phyloP scores from a whole-genome alignment of 768 basidiomycete genomes.

The Agrocybe praecox region DNA sequence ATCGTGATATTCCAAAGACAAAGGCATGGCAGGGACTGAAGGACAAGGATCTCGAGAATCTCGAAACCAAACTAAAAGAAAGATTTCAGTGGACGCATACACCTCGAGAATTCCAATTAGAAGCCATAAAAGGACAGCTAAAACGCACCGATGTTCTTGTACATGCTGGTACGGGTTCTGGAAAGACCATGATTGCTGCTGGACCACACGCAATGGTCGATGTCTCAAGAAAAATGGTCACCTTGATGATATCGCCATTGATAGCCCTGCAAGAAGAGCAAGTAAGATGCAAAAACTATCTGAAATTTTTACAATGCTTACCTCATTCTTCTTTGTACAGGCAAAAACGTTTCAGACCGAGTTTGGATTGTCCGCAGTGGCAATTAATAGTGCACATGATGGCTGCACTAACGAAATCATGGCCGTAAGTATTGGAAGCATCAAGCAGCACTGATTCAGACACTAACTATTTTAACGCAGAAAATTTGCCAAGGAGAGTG shows the following conservation, averaged over 20 bases:
- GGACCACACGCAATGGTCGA: constrained; percentile 32
- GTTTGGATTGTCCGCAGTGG: constrained; percentile 29
- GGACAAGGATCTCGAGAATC: constrained; percentile 4
- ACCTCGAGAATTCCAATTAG: constrained; percentile 28
- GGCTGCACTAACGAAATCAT: constrained; percentile 26
- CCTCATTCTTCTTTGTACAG: constrained; percentile 16
- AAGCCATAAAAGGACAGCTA: constrained; percentile 30
- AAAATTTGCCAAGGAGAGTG: constrained; percentile 22
- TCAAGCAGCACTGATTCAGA: too few species aligned
- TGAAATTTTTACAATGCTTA: too few species aligned
- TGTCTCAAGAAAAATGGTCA: constrained; percentile 27
- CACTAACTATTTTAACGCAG: constrained; percentile 19
- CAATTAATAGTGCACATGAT: constrained; percentile 32
- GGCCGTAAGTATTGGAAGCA: constrained; percentile 14
- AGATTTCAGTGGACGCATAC: constrained; percentile 22
- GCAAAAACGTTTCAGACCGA: constrained; percentile 31
- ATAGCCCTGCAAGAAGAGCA: constrained; percentile 39
- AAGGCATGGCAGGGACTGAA: not conserved
- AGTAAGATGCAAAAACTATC: constrained; percentile 8
- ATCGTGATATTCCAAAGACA: not conserved
- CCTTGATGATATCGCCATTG: constrained; percentile 40
- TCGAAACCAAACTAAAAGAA: constrained; percentile 2
- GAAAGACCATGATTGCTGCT: constrained; percentile 40
- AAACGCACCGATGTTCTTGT: constrained; percentile 31
- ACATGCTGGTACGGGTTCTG: constrained; percentile 38